Base-by-base conservation (phyloP, 331 rosid genomes). In the Malus hybrid region DNA sequence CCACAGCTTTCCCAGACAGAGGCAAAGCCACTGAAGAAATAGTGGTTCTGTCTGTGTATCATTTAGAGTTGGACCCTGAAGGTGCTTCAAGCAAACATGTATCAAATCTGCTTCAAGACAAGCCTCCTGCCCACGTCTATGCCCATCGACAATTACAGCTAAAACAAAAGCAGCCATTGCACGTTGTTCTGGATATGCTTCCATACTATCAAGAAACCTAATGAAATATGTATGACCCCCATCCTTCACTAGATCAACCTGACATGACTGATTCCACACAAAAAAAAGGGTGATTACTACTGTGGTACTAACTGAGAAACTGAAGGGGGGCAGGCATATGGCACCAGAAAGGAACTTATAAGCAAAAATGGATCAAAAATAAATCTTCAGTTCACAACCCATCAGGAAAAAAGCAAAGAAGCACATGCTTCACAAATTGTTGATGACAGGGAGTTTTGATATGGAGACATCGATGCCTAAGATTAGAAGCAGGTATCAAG, bases 131-230 rank as follows among this genome's bases (percentile, higher is more conserved):
- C 99, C 99, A 55, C 93, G 87, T 73, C 91, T 85, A 84, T 95
- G 97, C 57, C 93, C 96, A 82, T 95, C 99, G 74, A 95, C 97
- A 78, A 92, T 95, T 66, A 92, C 97, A 39, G 99, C 99, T 85
- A 95, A 86, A 81, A 95, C 97, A 82, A 92, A 95, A 36, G 99
- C 99, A 78, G 99, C 97, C 99, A 92, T 92, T 74, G 99, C 99
- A 60, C 96, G 96, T 76, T 92, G 97, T 78, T 95, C 97, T 44
- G 97, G 97, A 82, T 56, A 92, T 71, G 97, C 97, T 79, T 95
- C 99, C 84, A 76, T 77, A 83, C 96, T 92, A 84, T 95, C 99
- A 85, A 95, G 99, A 84, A 92, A 92, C 84, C 89, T 89, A 72
- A 95, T 90, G 87, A 95, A 95, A 83, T 95, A 95, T 14, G 83